Base-by-base conservation (phyloP, 129 eudicot species). In the Pittosporum tobira region DNA sequence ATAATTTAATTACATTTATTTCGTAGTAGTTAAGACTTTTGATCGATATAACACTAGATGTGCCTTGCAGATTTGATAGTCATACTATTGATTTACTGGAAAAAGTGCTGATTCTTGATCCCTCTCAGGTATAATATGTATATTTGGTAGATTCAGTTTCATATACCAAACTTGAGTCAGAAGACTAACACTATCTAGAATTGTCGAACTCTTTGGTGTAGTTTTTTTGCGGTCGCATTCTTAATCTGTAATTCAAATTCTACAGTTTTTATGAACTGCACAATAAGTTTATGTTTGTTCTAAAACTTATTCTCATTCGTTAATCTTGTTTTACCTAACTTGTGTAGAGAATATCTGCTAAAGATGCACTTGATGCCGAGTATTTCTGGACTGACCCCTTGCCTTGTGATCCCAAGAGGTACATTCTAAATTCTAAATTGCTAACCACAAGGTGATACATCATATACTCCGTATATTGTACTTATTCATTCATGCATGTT, bases 321-420 rank as follows among this genome's bases (percentile, higher is more conserved):
- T 19, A 15, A 27, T 30, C 29, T 20, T 30, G 16, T 28, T 21
- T 61, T 18, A 45, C 42, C 49, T 57, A 27, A n/a, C 48, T 68
- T 64, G 51, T 66, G 59, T 30, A 91, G 98, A 91, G 98, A 75
- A 91, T 91, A 72, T 63, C 90, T 40, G 98, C 98, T 25, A 83
- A 86, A 80, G 94, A 91, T 69, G 95, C 98, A 16, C 94, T 86
- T 45, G 98, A 91, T 83, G 90, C 94, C 18, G 98, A 91, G 60
- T 91, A 91, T 68, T 91, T 91, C 78, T 86, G 98, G 95, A 78
- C 84, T 25, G 95, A 91, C 30, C 98, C 98, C 23, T 63, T 91
- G 64, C 95, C 98, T 48, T 91, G 98, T 50, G 98, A 91, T 77
- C 98, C 94, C 15, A 81, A 79, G 74, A 81, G 88, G 96, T 88